Evolutionary conservation across 1,139 yeast species (phyloP), one percentile per base, ranked within the genome.

Genomic region (Pichia norvegensis): DNA sequence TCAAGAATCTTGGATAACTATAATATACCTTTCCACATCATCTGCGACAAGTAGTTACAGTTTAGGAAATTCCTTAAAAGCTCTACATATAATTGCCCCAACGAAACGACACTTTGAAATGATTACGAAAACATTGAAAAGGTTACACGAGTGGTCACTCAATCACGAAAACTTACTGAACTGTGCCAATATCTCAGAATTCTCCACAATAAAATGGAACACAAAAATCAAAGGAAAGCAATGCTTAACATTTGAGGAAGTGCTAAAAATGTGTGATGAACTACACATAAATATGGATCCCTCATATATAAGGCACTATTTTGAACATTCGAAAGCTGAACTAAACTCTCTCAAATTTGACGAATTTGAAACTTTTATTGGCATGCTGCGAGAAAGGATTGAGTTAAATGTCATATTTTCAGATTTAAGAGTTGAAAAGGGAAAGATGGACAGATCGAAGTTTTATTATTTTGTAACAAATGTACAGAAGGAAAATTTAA

Each of bases 341-440:
- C 52, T 60, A 9, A 70, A 72, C 2, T 62, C 63, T 31, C 65
- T 90, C 25, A 73, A 77, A 51, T 87, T 86, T 56, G 72, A 70
- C 3, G 87, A 85, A 55, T 90, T 90, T 62, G 82, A 84, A 58
- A 61, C 63, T 25, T 86, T 88, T 62, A 90, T 90, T 2, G 72
- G 77, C 27, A 63, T 64, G 20, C 58, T 75, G 40, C 72, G 72
- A 50, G 57, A 58, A 55, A 74, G 94, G 47, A 67, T 66, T 1
- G 87, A 81, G 46, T 59, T 81, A 4, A 54, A 53, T 2, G 50
- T 43, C 0, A 61, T 81, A 2, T 80, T 76, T 62, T 52, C 60
- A 1, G 47, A 52, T 0, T 17, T 45, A 1, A 50, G 54, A 16
- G 35, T 45, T 14, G 17, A 19, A 13, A 27, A 43, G 22, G 42